phyloP scores from a whole-genome alignment of 73 alveolate genomes.

The Paramecium sonneborni region DNA sequence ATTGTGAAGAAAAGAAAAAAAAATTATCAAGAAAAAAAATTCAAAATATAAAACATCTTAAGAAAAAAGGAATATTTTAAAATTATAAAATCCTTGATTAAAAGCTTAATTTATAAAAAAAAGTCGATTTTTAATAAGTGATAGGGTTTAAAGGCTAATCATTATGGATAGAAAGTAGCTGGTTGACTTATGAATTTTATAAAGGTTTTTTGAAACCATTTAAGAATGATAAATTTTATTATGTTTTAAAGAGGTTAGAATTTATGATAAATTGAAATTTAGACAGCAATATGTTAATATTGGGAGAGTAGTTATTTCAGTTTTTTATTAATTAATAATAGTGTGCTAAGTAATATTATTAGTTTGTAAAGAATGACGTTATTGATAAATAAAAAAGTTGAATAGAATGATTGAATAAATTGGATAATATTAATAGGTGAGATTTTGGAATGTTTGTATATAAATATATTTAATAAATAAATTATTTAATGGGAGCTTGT shows the following conservation, averaged over 20 bases:
- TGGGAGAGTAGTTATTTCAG: not conserved
- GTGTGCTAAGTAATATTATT: not conserved
- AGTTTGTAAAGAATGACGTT: not conserved
- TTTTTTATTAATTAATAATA: not conserved
- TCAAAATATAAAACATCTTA: not conserved
- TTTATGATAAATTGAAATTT: no score
- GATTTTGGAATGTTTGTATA: not conserved
- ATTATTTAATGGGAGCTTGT: conserved; percentile 52
- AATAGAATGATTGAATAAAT: not conserved
- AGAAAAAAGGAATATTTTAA: not conserved
- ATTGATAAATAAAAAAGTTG: not conserved
- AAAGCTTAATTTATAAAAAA: not conserved
- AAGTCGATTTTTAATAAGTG: not conserved
- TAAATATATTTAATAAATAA: not conserved
- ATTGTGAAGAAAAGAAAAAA: not conserved
- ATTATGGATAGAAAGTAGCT: not conserved
- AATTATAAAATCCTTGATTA: not conserved
- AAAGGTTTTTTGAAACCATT: no score
- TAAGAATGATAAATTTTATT: no score
- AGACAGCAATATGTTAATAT: not conserved
- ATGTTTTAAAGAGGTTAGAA: not conserved
- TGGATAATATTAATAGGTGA: not conserved
- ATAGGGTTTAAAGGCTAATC: not conserved
- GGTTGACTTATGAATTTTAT: not conserved
- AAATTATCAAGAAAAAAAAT: not conserved